phyloP scores from a whole-genome alignment of 2,329 filamentous ascomycete species.

The Colletotrichum destructivum region DNA sequence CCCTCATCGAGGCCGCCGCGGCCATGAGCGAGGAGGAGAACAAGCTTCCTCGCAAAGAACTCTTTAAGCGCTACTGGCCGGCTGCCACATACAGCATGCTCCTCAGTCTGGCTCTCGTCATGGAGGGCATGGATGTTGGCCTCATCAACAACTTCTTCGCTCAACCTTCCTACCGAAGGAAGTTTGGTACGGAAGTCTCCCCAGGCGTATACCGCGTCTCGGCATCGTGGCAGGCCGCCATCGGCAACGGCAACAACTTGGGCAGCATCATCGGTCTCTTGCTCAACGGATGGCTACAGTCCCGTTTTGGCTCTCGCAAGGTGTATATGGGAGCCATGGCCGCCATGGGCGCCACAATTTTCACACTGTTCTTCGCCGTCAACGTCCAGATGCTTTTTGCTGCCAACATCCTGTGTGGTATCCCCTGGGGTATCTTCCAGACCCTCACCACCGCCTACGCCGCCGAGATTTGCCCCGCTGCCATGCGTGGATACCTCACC shows the following conservation, averaged over 20 bases:
- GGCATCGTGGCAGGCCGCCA: conserved; percentile 60
- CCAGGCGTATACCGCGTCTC: conserved; percentile 57
- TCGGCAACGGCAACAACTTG: conserved; percentile 57
- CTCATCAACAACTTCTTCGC: conserved; percentile 58
- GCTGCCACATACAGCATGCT: conserved; percentile 49
- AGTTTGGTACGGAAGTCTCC: conserved; percentile 51
- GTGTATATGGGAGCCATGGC: conserved; percentile 56
- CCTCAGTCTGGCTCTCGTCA: conserved; percentile 50
- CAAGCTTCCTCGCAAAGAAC: conserved; percentile 50
- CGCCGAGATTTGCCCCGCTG: conserved; percentile 54
- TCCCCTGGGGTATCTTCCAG: conserved; percentile 55
- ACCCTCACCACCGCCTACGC: conserved; percentile 57
- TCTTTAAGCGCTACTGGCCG: conserved; percentile 50
- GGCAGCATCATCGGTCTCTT: conserved; percentile 61
- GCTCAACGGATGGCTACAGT: conserved; percentile 57
- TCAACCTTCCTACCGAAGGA: conserved; percentile 49
- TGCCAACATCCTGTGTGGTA: conserved; percentile 44
- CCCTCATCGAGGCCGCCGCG: conserved; percentile 54
- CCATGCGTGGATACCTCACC: conserved; percentile 58
- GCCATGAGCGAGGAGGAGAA: conserved; percentile 49
- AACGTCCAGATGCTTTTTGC: conserved; percentile 52
- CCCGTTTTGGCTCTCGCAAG: conserved; percentile 52
- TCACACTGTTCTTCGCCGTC: conserved; percentile 54
- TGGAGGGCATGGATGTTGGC: conserved; percentile 56
- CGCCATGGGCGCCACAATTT: conserved; percentile 55